These are phyloP conservation scores for Phytophthora uliginosa DNA, from an alignment of 352 stramenopile genomes.

Conservation along the genomic window DNA sequence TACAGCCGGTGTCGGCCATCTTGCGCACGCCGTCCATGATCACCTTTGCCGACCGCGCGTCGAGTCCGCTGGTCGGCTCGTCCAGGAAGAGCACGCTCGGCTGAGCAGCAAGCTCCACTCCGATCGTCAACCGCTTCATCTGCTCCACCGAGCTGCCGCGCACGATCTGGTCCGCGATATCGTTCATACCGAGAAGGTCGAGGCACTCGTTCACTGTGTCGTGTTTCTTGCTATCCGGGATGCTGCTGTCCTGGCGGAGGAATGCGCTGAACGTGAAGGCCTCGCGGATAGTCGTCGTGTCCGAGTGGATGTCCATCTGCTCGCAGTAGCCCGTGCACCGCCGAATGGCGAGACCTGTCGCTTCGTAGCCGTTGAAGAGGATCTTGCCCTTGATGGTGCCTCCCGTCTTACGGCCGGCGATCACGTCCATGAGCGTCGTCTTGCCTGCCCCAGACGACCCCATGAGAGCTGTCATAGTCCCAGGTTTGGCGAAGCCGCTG, in stretches of 20 bases:
- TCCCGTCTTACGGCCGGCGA: conserved; percentile 77
- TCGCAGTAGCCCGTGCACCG: conserved; percentile 54
- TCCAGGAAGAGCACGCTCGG: conserved; percentile 79
- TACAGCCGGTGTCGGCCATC: conserved; percentile 63
- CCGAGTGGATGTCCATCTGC: conserved; percentile 90
- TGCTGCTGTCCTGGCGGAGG: conserved; percentile 52
- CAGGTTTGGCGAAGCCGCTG: conserved; percentile 51
- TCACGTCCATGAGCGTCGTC: conserved; percentile 94
- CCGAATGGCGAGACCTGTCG: conserved; percentile 45
- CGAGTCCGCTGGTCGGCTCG: conserved; percentile 83
- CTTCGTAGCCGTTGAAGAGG: conserved; percentile 42
- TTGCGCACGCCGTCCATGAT: conserved; percentile 84
- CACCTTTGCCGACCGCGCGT: conserved; percentile 79
- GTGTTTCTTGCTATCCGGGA: conserved; percentile 34
- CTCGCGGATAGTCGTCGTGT: conserved; percentile 88
- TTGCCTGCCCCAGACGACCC: conserved; percentile 80
- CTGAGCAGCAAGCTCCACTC: conserved; percentile 73
- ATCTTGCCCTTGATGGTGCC: conserved; percentile 76
- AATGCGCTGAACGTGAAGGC: conserved; percentile 89
- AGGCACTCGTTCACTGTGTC: conserved; percentile 38
- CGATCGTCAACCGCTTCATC: conserved; percentile 56
- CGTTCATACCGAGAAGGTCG: conserved; percentile 31
- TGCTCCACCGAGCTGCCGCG: conserved; percentile 46
- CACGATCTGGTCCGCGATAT: conserved; percentile 43
- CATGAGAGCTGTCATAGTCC: conserved; percentile 90